Percentiles rank a stretch among this genome's conserved stretches.
phyloP scores from a whole-genome alignment of 116 monocot genomes.

The Posidonia oceanica region DNA sequence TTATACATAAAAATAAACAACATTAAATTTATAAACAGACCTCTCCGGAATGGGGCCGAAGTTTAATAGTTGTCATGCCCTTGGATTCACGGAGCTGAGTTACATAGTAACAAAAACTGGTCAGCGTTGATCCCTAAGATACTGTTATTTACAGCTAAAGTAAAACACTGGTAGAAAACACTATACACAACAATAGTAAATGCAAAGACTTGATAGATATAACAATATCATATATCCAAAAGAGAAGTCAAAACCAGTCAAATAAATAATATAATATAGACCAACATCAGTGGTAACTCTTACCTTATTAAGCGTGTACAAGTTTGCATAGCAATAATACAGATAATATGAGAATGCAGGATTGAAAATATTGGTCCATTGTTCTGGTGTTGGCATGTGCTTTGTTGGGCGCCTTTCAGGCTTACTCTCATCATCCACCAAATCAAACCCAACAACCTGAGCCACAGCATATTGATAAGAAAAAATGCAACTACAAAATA shows the following conservation, averaged over 20 bases:
- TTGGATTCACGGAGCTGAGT: conserved; percentile 89
- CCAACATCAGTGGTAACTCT: too few species aligned
- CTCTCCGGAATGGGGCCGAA: conserved; percentile 97
- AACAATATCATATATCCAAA: not conserved
- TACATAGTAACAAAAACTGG: not conserved
- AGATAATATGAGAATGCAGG: conserved; percentile 98
- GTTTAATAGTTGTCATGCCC: conserved; percentile 96
- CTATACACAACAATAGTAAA: too few species aligned
- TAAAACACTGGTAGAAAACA: not conserved
- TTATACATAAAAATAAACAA: conserved; percentile 1
- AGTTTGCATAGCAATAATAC: conserved; percentile 95
- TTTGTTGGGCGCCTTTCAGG: conserved; percentile 98
- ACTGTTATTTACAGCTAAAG: not conserved
- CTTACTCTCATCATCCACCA: conserved; percentile 99
- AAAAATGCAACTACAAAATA: not conserved
- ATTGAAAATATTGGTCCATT: conserved; percentile 98
- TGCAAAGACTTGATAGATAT: too few species aligned
- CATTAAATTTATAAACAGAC: conserved; percentile 17
- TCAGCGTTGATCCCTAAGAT: not conserved
- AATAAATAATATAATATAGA: not conserved
- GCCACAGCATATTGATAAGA: not conserved
- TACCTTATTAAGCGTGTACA: conserved; percentile 96
- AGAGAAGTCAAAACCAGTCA: not conserved
- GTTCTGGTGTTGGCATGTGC: conserved; percentile 93
- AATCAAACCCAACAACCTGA: conserved; percentile 97